Percentiles rank a stretch among this genome's conserved stretches.
These are phyloP conservation scores for Solanum raphanifolium DNA, from an alignment of 257 asterid species.

Conservation along the genomic window DNA sequence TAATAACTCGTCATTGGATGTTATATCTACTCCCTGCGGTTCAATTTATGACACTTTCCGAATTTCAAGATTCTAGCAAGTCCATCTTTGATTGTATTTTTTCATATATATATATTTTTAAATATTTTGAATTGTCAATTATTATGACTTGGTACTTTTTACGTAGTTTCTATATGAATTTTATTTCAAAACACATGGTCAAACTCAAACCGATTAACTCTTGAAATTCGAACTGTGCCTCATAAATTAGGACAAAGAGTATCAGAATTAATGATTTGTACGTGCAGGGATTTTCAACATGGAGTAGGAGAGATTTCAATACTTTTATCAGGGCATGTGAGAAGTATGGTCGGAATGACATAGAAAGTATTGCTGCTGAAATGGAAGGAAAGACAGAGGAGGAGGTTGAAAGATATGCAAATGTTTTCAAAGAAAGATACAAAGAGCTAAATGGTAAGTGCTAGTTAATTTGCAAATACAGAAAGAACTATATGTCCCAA, in stretches of 20 bases:
- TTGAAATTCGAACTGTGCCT: neutral
- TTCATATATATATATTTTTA: neutral
- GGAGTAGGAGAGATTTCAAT: slow-evolving; percentile 97
- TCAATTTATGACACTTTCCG: neutral
- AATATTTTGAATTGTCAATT: neutral
- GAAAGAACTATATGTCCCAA: neutral
- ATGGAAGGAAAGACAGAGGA: slow-evolving; percentile 95
- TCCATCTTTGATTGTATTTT: neutral
- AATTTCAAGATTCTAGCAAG: neutral
- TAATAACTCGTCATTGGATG: neutral
- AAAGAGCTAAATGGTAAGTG: slow-evolving; percentile 76
- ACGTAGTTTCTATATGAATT: neutral
- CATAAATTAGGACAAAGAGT: neutral
- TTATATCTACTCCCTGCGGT: neutral
- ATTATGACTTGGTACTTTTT: neutral
- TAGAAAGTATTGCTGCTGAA: slow-evolving; percentile 75
- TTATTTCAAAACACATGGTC: neutral
- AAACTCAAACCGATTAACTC: neutral
- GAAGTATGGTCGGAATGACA: slow-evolving; percentile 85
- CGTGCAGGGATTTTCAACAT: slow-evolving; percentile 84
- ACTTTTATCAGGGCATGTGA: slow-evolving; percentile 96
- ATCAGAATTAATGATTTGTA: neutral
- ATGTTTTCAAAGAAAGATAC: slow-evolving; percentile 84
- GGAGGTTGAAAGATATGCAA: slow-evolving; percentile 91
- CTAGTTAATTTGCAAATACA: neutral